Evolutionary conservation across 208 protist genomes (phyloP), one percentile per base, ranked within the genome.

Genomic region (Trypanosoma theileri): DNA sequence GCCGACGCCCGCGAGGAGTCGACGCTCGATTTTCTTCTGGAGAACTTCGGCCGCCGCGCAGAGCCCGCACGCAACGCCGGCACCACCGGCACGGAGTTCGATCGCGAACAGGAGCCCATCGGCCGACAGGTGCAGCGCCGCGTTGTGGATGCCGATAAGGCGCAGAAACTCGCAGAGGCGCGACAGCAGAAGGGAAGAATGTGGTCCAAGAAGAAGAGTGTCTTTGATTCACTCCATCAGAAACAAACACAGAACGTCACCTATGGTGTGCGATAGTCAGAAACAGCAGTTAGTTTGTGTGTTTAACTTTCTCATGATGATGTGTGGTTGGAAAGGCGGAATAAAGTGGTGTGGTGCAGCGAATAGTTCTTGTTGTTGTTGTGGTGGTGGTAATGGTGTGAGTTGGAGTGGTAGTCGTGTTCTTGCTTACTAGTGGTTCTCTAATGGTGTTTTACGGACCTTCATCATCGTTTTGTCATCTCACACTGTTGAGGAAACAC

Each of bases 81-180:
- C 66, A 86, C 80, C 8, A 91, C 82, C 41, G 92, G 92, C 52
- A 83, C 84, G 0, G 89, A 96, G 80, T 96, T 95, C 63, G 92
- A 96, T 64, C 80, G 92, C 1, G 92, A 96, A 81, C 85, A 95
- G 77, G 92, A 96, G 73, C 92, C 92, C 17, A 95, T 96, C 73
- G 89, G 89, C 24, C 81, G 92, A 17, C 81, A 94, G 55, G 88
- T 94, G 77, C 92, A 96, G 77, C 85, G 92, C 10, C 87, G 92
- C 65, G 79, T 94, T 52, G 66, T 96, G 17, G 87, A 95, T 69
- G 50, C 83, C 7, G 92, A 96, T 68, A 93, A 93, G 77, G 76
- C 86, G 7, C 82, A 89, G 59, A 90, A 86, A 51, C 62, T 92
- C 16, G 86, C 91, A 4, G 81, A 92, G 71, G 67, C 89, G 53